Percentiles rank a stretch among this genome's conserved stretches.
phyloP scores from a whole-genome alignment of 1,139 yeast species.

The Yarrowia galli region DNA sequence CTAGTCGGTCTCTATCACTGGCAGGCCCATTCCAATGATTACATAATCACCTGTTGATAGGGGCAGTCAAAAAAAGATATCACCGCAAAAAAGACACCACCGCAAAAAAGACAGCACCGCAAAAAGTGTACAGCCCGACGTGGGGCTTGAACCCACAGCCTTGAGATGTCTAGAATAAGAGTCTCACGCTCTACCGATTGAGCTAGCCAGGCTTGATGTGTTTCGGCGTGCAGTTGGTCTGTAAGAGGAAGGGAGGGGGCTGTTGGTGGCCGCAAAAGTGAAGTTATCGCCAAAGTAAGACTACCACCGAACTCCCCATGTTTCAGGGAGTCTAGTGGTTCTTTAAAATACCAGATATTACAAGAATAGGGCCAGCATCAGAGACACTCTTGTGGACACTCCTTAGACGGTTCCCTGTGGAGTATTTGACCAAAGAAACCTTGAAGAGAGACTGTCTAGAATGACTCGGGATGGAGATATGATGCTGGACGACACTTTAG shows the following conservation, averaged over 20 bases:
- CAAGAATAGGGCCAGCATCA: too few species aligned
- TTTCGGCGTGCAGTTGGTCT: not conserved
- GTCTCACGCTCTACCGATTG: conserved; percentile 38
- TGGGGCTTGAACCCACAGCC: conserved; percentile 39
- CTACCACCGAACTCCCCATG: too few species aligned
- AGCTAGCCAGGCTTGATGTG: conserved; percentile 32
- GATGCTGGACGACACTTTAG: too few species aligned
- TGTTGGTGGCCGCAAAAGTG: not conserved
- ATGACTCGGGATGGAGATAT: too few species aligned
- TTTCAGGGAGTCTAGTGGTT: too few species aligned
- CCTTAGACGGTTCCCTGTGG: too few species aligned
- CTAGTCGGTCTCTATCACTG: not conserved
- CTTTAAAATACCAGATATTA: too few species aligned
- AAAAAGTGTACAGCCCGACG: conserved; percentile 7
- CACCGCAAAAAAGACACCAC: too few species aligned
- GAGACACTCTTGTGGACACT: too few species aligned
- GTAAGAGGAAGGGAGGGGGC: not conserved
- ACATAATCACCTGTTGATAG: not conserved
- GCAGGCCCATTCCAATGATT: not conserved
- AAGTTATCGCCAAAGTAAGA: not conserved
- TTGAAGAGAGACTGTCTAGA: too few species aligned
- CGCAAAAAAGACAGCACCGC: not conserved
- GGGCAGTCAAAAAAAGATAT: not conserved
- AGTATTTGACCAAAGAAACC: too few species aligned
- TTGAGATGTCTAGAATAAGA: conserved; percentile 32